phyloP scores from a whole-genome alignment of 768 basidiomycete genomes.

The Amanita jacksonii region DNA sequence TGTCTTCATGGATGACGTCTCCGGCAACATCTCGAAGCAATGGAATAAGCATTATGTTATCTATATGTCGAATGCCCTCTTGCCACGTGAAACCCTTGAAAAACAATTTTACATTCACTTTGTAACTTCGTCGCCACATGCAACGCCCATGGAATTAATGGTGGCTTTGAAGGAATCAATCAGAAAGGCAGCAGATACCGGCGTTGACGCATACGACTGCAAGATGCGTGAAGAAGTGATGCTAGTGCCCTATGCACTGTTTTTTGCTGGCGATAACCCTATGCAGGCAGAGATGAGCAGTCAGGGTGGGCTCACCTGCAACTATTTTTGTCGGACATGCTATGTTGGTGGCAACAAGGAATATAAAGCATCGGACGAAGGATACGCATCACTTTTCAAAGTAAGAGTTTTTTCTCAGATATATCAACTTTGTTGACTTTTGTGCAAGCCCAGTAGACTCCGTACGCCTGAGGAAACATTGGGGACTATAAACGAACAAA shows the following conservation, averaged over 20 bases:
- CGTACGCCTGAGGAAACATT: slow-evolving; percentile 13
- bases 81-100: slow-evolving; percentile 22
- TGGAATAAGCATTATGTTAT: slow-evolving; percentile 36
- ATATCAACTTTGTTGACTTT: not conserved
- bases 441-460: slow-evolving; percentile 11
- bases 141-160: slow-evolving; percentile 24
- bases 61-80: slow-evolving; percentile 22
- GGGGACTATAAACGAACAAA: slow-evolving; percentile 12
- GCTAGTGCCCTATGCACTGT: slow-evolving; percentile 21
- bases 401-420: slow-evolving; percentile 10
- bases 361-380: slow-evolving; percentile 9
- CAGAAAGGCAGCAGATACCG: slow-evolving; percentile 19
- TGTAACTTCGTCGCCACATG: slow-evolving; percentile 24
- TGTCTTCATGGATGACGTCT: slow-evolving; percentile 36
- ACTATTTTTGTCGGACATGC: slow-evolving; percentile 32
- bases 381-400: slow-evolving; percentile 16
- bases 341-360: slow-evolving; percentile 19
- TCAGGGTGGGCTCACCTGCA: slow-evolving; percentile 30
- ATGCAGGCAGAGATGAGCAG: slow-evolving; percentile 37
- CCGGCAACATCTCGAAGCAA: slow-evolving; percentile 35
- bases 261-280: slow-evolving; percentile 34
- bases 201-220: slow-evolving; percentile 31
- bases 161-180: slow-evolving; percentile 19
- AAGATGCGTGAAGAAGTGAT: slow-evolving; percentile 16
- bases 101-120: slow-evolving; percentile 22